Base-by-base conservation (phyloP, 2,329 filamentous ascomycete species). In the Blastomyces emzantsi region DNA sequence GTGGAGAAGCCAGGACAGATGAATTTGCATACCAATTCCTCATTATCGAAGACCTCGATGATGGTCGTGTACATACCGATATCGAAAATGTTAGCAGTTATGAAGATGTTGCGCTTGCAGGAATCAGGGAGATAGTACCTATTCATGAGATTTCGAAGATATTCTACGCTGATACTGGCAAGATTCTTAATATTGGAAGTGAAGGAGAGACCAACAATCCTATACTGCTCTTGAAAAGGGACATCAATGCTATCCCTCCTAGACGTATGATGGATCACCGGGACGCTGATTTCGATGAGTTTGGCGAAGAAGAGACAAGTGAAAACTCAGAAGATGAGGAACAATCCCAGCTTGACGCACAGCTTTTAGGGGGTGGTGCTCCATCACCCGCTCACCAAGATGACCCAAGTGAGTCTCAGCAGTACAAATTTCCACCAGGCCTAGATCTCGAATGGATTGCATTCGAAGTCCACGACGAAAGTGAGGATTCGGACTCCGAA, bases 391-490 rank as follows among this genome's bases (percentile, higher is more conserved):
- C 36, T 66, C 67, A 58, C 55, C 66, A 58, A 58, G 67, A 63
- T 59, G 67, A 49, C 41, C 22, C 25, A 56, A 69, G 13, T 52
- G 67, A 62, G 28, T 71, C 74, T 0, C 76, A 79, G 56, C 74
- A 78, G 8, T 88, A 85, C 83, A 78, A 79, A 13, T 78, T 96
- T 2, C 90, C 91, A 0, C 80, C 82, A 1, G 88, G 92, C 65
- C 79, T 96, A 0, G 92, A 96, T 68, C 86, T 89, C 0, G 92
- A 96, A 74, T 97, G 92, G 92, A 84, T 96, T 67, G 92, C 92
- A 0, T 85, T 97, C 19, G 91, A 96, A 72, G 90, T 96, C 0
- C 94, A 88, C 72, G 83, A 85, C 19, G 87, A 90, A 69, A 78
- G 81, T 36, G 81, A 85, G 2, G 78, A 81, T 1, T 83, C 83